Evolutionary conservation across 2,329 filamentous ascomycete genomes (phyloP).

Genomic region (Fusarium sp.): DNA sequence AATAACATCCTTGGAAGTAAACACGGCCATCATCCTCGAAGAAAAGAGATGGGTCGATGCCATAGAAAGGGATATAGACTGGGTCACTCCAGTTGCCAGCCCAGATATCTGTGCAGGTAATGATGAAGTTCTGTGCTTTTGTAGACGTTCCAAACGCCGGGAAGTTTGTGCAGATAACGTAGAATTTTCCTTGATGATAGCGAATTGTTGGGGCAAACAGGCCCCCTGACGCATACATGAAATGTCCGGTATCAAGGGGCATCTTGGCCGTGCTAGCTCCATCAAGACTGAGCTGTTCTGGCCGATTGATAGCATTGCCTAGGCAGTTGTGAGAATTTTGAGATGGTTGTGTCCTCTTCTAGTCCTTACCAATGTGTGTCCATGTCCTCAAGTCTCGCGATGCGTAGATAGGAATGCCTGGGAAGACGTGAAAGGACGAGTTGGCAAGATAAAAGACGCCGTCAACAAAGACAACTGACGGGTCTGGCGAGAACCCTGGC

Average conservation of each 20-base stretch:
- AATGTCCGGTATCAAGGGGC: slow-evolving; percentile 23
- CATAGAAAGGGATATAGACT: slow-evolving; percentile 52
- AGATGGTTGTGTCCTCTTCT: neutral
- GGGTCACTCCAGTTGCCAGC: slow-evolving; percentile 44
- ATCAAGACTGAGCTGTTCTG: slow-evolving; percentile 19
- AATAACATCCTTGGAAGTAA: slow-evolving; percentile 45
- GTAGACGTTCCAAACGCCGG: neutral
- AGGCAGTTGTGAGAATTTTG: neutral
- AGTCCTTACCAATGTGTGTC: slow-evolving; percentile 21
- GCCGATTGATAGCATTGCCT: slow-evolving; percentile 34
- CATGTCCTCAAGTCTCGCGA: slow-evolving; percentile 19
- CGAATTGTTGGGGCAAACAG: slow-evolving; percentile 44
- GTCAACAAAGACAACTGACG: slow-evolving; percentile 28
- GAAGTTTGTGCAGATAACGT: slow-evolving; percentile 45
- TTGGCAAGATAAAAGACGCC: slow-evolving; percentile 28
- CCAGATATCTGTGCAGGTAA: slow-evolving; percentile 41
- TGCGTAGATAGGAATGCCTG: slow-evolving; percentile 28
- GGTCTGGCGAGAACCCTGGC: slow-evolving; percentile 26
- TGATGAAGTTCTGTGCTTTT: slow-evolving; percentile 38
- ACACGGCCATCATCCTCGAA: slow-evolving; percentile 51
- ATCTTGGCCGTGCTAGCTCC: slow-evolving; percentile 6
- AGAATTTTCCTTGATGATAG: slow-evolving; percentile 38
- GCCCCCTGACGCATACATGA: slow-evolving; percentile 24
- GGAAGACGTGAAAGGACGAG: slow-evolving; percentile 31
- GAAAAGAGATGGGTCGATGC: slow-evolving; percentile 59